Evolutionary conservation across 257 asterid genomes (phyloP), one percentile per base, ranked within the genome.

Genomic region (Gardenia jasminoides): DNA sequence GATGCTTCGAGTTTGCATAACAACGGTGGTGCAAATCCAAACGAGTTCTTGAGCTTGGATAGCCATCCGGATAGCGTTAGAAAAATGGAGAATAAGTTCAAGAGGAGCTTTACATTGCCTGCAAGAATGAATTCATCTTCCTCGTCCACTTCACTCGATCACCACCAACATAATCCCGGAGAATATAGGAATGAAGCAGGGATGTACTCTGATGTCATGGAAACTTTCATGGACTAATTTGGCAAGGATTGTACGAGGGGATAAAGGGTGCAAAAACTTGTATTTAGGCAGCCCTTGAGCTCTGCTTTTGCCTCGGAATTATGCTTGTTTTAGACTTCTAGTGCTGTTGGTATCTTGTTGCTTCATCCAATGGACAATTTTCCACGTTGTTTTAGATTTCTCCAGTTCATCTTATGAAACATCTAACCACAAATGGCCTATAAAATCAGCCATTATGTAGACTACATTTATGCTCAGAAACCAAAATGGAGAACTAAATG

Each of bases 191-290:
- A 85, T 62, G 97, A 90, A 75, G 84, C 83, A 0, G 97, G 92
- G 80, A 88, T 93, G 97, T 93, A 89, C 79, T 80, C 92, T 4
- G 99, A 95, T 84, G 97, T 89, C 59, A 93, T 95, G 99, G 99
- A 91, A 76, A 90, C 89, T 81, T 91, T 90, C 93, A 84, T 93
- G 97, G 98, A 93, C 73, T 92, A 86, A 86, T 50, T 76, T 67
- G n/a, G 30, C 50, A 24, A 50, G 80, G 78, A 50, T 62, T 77
- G 68, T 69, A 46, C n/a, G 61, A 72, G 62, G 56, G 81, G 68
- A 39, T 64, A 72, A 67, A 74, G 67, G 76, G 76, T 43, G 75
- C 58, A 61, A 22, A 78, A 22, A 78, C 79, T 80, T 87, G 89
- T 86, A 85, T 84, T 79, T 89, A 80, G 84, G 78, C 75, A 80